These are phyloP conservation scores for Ustilago nuda DNA, from an alignment of 1,284 basidiomycete genomes.

Conservation along the genomic window DNA sequence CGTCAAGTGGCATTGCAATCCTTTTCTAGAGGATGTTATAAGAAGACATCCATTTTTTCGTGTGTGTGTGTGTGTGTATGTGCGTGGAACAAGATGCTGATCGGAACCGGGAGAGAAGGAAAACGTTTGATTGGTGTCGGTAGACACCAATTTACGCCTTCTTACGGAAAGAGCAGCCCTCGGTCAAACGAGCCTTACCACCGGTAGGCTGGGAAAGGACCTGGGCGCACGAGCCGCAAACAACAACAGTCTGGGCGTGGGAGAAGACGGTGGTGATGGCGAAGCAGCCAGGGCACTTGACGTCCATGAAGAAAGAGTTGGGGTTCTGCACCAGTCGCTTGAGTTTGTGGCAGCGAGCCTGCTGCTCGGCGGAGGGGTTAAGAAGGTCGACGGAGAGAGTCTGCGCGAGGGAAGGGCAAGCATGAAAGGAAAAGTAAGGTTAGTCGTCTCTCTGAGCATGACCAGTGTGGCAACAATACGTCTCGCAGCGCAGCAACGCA, in stretches of 20 bases:
- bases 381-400: constrained; percentile 98
- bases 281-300: constrained; percentile 98
- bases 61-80: background rate
- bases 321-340: constrained; percentile 95
- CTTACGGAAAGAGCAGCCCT: constrained; percentile 73
- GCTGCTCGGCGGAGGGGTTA: constrained; percentile 88
- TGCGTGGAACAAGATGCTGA: constrained; percentile 12
- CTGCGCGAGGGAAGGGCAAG: constrained; percentile 71
- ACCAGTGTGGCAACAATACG: background rate
- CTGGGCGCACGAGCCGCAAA: constrained; percentile 91
- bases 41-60: background rate
- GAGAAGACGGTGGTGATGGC: constrained; percentile 95
- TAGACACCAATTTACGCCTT: constrained; percentile 57
- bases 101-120: constrained; percentile 2
- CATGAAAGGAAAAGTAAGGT: constrained; percentile 1
- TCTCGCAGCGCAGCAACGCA: constrained; percentile 13
- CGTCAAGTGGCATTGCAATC: background rate
- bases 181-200: constrained; percentile 97
- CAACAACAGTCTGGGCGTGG: constrained; percentile 91
- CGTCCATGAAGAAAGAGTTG: constrained; percentile 94
- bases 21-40: background rate
- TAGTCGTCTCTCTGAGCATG: background rate
- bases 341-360: constrained; percentile 86
- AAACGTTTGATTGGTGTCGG: background rate
- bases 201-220: constrained; percentile 98